Conservation (phyloP, 2,329 filamentous ascomycete genomes). For the Stromatinia cepivora region DNA sequence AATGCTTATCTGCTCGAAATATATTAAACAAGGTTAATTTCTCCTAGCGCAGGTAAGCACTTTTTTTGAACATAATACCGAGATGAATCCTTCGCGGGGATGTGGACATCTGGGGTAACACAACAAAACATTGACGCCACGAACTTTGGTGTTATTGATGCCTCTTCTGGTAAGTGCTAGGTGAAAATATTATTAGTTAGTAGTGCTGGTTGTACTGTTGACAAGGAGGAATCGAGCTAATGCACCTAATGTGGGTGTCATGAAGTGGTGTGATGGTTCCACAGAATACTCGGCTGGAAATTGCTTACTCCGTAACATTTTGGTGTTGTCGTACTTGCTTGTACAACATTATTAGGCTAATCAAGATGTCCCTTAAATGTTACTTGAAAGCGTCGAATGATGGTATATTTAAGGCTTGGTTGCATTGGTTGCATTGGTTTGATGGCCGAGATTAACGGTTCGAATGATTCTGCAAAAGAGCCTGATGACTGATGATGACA, state of each 20-base stretch:
- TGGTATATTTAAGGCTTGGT: background rate
- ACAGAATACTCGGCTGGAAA: constrained; percentile 1
- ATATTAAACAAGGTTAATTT: background rate
- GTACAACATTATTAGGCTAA: background rate
- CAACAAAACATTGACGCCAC: constrained; percentile 3
- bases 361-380: background rate
- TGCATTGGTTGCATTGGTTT: background rate
- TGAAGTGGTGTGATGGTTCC: background rate
- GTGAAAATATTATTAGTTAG: background rate
- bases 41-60: background rate
- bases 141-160: background rate
- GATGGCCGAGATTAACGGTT: background rate
- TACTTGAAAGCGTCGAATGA: background rate
- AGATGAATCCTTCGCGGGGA: background rate
- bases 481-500: background rate
- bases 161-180: background rate
- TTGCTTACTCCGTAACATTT: background rate
- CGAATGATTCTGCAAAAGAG: background rate
- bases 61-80: background rate
- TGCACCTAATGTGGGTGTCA: background rate
- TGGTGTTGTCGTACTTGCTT: background rate
- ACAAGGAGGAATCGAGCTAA: background rate
- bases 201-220: background rate
- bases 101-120: constrained; percentile 17
- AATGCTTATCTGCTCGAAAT: background rate